phyloP scores from a whole-genome alignment of 2,329 filamentous ascomycete species.

The Pseudogymnoascus sp. region DNA sequence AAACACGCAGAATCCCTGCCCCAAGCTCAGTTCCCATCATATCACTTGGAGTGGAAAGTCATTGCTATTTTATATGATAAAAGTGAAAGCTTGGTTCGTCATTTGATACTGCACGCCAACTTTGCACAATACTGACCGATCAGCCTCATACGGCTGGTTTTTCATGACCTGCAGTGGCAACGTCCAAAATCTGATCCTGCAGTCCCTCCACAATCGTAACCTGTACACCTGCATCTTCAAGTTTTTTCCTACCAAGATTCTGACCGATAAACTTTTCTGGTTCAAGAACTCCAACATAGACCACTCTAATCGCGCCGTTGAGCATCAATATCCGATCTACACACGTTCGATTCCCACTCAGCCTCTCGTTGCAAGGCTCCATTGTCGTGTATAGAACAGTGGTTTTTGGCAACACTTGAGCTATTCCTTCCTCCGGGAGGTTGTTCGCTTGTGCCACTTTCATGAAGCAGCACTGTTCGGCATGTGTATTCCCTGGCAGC shows the following conservation, averaged over 20 bases:
- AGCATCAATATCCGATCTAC: slow-evolving; percentile 67
- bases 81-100: background rate
- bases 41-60: background rate
- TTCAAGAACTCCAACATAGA: slow-evolving; percentile 83
- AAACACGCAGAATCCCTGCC: background rate
- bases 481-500: slow-evolving; percentile 86
- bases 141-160: slow-evolving; percentile 19
- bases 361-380: slow-evolving; percentile 68
- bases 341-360: slow-evolving; percentile 69
- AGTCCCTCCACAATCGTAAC: slow-evolving; percentile 66
- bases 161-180: slow-evolving; percentile 75
- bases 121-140: slow-evolving; percentile 4
- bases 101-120: slow-evolving; percentile 14
- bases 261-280: slow-evolving; percentile 81
- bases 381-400: slow-evolving; percentile 80
- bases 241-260: slow-evolving; percentile 63
- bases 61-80: background rate
- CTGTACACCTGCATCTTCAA: slow-evolving; percentile 63
- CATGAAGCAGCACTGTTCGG: slow-evolving; percentile 82
- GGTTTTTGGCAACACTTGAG: slow-evolving; percentile 41
- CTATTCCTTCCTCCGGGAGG: slow-evolving; percentile 46
- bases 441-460: slow-evolving; percentile 52
- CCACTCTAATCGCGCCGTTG: slow-evolving; percentile 49
- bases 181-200: slow-evolving; percentile 68
- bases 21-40: background rate